Evolutionary conservation across 2,329 filamentous ascomycete genomes (phyloP), one percentile per base, ranked within the genome.

Genomic region (Stachybotrys echinatus): DNA sequence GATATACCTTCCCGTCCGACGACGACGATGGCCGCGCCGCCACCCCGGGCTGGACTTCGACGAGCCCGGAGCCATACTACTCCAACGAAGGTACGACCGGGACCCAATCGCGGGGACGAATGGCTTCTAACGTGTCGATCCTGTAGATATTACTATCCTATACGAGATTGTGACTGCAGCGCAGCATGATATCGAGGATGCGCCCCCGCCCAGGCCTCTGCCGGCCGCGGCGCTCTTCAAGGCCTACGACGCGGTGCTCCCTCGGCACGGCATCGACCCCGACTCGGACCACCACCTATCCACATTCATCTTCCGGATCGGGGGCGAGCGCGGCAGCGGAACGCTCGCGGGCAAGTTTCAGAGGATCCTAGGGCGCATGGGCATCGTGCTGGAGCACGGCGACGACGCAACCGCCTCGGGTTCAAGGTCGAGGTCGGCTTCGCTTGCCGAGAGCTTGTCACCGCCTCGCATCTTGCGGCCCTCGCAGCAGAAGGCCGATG

Each of bases 191-290:
- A 75, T 83, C 48, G 72, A 79, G 43, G 68, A 68, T 12, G 71
- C 81, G 2, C 74, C 81, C 1, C 79, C 84, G 50, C 77, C 77
- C 45, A 80, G 87, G 58, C 78, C 80, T 49, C 75, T 87, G 20
- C 85, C 88, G 4, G 89, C 87, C 51, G 84, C 84, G 61, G 89
- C 89, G 10, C 78, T 96, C 18, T 95, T 95, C 68, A 77, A 79
- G 48, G 89, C 89, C 23, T 95, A 95, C 64, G 87, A 94, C 62
- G 76, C 81, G 50, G 77, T 92, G 40, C 79, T 95, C n/a, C 81
- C 80, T 5, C 74, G 83, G 55, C 74, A 88, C 71, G 86, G 83
- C 49, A 73, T 89, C 55, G 79, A 89, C 52, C 77, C 83, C n/a
- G 84, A 88, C 59, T 77, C 87, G 57, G 88, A 92, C 60, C 83